Evolutionary conservation across 192 early-diverging fungal species (phyloP), one percentile per base, ranked within the genome.

Genomic region (Backusella sp.): DNA sequence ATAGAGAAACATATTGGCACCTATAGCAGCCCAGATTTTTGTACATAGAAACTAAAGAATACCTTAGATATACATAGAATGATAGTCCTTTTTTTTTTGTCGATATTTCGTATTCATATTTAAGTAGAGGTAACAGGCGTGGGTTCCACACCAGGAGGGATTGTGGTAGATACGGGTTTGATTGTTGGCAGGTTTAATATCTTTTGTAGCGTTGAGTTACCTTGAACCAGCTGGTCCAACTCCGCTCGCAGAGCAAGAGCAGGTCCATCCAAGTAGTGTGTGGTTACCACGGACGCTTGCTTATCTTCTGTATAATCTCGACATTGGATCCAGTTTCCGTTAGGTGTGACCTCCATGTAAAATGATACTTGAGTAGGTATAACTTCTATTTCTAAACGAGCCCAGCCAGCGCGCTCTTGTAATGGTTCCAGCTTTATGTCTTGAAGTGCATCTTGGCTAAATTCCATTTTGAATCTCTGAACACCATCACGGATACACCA

Each of bases 401-500:
- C 66, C 80, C 80, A 68, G 74, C 79, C 59, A 73, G 71, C 56
- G 42, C 77, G 59, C 26, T 62, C 56, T 80, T 69, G 35, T 37
- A 75, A 3, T 83, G 79, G 73, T 85, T 85, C 7, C 66, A 74
- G 46, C 76, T 77, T 52, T 88, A 77, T 21, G 81, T 80, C 36
- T 87, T 85, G 12, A 83, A 85, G 81, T 87, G 87, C 70, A 83
- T 86, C 76, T 86, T 90, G 36, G 78, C 82, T 23, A 21, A 74
- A 67, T 32, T 74, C 73, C 41, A 89, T 86, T 21, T 82, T 77
- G 9, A 85, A 79, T 14, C 82, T 78, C 34, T 82, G 74, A 68
- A 68, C 87, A 86, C 82, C 80, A 76, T 91, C 89, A 9, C 84
- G 82, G 23, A 91, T 90, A 74, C 87, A 84, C 89, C 89, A 91